Base-by-base conservation (phyloP, 371 early-diverging fungal species). In the Umbelopsis sp. region DNA sequence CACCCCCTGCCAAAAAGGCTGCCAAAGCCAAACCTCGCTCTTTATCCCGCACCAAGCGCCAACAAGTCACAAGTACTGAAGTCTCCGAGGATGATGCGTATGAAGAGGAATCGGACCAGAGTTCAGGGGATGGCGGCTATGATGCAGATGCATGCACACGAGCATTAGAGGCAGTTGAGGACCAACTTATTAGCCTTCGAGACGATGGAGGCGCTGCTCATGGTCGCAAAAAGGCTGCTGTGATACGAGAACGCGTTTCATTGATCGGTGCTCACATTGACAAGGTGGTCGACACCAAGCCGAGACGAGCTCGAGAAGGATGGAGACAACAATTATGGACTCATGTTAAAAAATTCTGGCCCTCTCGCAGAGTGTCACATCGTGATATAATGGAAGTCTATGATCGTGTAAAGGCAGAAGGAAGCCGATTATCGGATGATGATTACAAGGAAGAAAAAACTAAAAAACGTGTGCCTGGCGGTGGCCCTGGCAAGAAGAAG, bases 311-410 rank as follows among this genome's bases (percentile, higher is more conserved):
- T 44, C 72, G 70, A 63, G 50, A 66, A n/a, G 63, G 74, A 51
- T 76, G 82, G 67, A 78, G 79, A 57, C 75, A 80, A 16, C 82
- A 86, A 53, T 70, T 90, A 44, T 90, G 90, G 90, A 72, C 81
- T 57, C 89, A 86, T 73, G 88, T 89, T 9, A 82, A 80, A 18
- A 80, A 81, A 52, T 90, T 84, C 64, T 92, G 91, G 91, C 89
- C 88, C 14, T 78, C 75, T 32, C 68, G 73, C 14, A 69, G 69
- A 12, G 81, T 91, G 9, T 75, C 81, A n/a, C 79, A 81, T 65
- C 69, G 73, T 8, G 80, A 84, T 67, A 66, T 91, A 12, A 77
- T 82, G 65, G 75, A 77, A n/a, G 71, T 90, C 18, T 91, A 88
- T 79, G 83, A 74, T 20, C 84, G 81, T 7, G 71, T 87, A 32